phyloP scores from a whole-genome alignment of 2,329 filamentous ascomycete species.

The Byssothecium circinans region DNA sequence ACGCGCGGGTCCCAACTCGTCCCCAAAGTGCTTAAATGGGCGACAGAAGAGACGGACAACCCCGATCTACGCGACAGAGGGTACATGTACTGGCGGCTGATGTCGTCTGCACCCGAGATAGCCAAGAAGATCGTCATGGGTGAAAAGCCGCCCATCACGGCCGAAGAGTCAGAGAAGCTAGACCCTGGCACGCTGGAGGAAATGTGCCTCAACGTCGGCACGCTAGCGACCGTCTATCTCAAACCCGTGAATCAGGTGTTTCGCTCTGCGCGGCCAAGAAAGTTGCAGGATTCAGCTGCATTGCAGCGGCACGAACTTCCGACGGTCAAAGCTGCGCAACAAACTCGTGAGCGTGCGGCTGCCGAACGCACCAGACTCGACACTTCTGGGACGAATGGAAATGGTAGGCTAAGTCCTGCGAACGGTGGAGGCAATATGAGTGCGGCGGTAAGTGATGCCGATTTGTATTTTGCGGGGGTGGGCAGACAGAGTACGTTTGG shows the following conservation, averaged over 20 bases:
- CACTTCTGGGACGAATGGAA: slow-evolving; percentile 27
- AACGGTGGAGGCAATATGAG: slow-evolving; percentile 55
- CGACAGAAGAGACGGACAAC: slow-evolving; percentile 98
- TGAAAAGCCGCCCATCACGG: slow-evolving; percentile 93
- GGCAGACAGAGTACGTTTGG: slow-evolving; percentile 42
- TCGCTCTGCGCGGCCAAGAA: slow-evolving; percentile 78
- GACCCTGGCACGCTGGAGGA: slow-evolving; percentile 91
- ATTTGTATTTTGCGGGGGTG: slow-evolving; percentile 79
- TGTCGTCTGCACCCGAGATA: slow-evolving; percentile 86
- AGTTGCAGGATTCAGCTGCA: slow-evolving; percentile 79
- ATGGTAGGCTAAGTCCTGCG: slow-evolving; percentile 20
- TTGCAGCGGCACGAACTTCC: slow-evolving; percentile 73
- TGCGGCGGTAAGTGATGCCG: slow-evolving; percentile 79
- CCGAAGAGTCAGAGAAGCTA: slow-evolving; percentile 84
- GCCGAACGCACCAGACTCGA: slow-evolving; percentile 35
- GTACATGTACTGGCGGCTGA: slow-evolving; percentile 98
- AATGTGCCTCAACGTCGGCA: slow-evolving; percentile 95
- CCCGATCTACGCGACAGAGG: slow-evolving; percentile 92
- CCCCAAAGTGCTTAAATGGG: slow-evolving; percentile 95
- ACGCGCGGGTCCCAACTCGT: slow-evolving; percentile 93
- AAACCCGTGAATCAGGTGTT: slow-evolving; percentile 98
- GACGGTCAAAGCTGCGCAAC: slow-evolving; percentile 53
- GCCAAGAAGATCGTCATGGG: slow-evolving; percentile 94
- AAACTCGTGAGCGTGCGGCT: slow-evolving; percentile 35
- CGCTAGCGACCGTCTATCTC: slow-evolving; percentile 93